phyloP scores from a whole-genome alignment of 345 rosid species.

The Punica granatum region DNA sequence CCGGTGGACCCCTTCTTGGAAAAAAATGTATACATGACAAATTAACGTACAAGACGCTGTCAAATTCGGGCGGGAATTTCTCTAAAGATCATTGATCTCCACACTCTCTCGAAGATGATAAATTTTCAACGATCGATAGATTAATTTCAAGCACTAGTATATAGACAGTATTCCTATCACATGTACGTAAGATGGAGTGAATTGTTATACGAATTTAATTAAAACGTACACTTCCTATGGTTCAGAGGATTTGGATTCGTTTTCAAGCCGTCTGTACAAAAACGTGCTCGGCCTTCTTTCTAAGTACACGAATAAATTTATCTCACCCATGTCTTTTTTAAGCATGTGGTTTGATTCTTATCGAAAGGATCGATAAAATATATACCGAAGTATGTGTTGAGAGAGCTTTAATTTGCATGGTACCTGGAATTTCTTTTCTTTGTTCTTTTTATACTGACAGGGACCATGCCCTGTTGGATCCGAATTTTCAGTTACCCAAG shows the following conservation, averaged over 20 bases:
- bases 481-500: not conserved
- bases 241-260: too few relatives aligned
- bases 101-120: too few relatives aligned
- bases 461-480: conserved; percentile 2
- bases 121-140: too few relatives aligned
- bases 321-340: too few relatives aligned
- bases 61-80: not conserved
- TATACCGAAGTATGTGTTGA: not conserved
- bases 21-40: not conserved
- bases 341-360: not conserved
- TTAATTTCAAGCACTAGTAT: too few relatives aligned
- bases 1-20: conserved; percentile 12
- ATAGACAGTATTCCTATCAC: too few relatives aligned
- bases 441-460: not conserved
- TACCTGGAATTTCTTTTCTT: not conserved
- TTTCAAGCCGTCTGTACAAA: too few relatives aligned
- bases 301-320: too few relatives aligned
- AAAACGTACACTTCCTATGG: too few relatives aligned
- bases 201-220: too few relatives aligned
- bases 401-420: not conserved
- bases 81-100: not conserved
- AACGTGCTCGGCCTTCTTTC: too few relatives aligned
- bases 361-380: not conserved
- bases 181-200: too few relatives aligned
- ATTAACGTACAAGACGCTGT: not conserved